Evolutionary conservation across 2,329 filamentous ascomycete genomes (phyloP), one percentile per base, ranked within the genome.

Genomic region (Cercospora sesami): DNA sequence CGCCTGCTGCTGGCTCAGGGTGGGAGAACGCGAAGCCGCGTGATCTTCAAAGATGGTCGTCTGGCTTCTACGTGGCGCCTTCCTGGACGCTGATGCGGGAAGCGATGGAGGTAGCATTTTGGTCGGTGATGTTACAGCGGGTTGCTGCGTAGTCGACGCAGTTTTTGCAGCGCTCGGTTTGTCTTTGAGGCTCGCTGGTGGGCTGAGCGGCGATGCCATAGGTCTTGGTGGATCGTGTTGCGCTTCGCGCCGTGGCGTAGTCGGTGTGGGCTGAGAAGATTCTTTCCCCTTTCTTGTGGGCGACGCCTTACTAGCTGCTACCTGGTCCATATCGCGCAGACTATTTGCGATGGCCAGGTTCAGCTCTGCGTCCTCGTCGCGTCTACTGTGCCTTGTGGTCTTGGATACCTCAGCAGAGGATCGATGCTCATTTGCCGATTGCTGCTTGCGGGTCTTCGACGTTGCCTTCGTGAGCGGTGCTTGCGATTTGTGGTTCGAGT

Each of bases 41-140:
- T 77, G 75, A 42, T 79, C 78, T 66, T 79, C 78, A 58, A 75
- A 79, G 58, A 79, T 78, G 7, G 78, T 79, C 0, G 77, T 79
- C 26, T 76, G 71, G 55, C 74, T 74, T 58, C 77, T 67, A 48
- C 71, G 74, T 5, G 63, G 57, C 63, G 69, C 73, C 63, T 64
- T 72, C 39, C 65, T 66, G 5, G 60, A 66, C 5, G 70, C 55
- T 3, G 68, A 68, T 16, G 72, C 61, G 7, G 72, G 72, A 23
- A 69, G 45, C n/a, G 66, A 36, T 10, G 70, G 69, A n/a, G 71
- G 70, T 14, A 69, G 69, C 70, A 74, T 71, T 64, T 69, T 67
- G 6, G 53, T 53, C n/a, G 69, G 62, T 26, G 65, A 67, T 31
- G 55, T 26, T 5, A 23, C 10, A 5, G 18, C 28, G 5, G 36